Evolutionary conservation across 257 asterid species (phyloP), one percentile per base, ranked within the genome.

Genomic region (Haberlea rhodopensis): DNA sequence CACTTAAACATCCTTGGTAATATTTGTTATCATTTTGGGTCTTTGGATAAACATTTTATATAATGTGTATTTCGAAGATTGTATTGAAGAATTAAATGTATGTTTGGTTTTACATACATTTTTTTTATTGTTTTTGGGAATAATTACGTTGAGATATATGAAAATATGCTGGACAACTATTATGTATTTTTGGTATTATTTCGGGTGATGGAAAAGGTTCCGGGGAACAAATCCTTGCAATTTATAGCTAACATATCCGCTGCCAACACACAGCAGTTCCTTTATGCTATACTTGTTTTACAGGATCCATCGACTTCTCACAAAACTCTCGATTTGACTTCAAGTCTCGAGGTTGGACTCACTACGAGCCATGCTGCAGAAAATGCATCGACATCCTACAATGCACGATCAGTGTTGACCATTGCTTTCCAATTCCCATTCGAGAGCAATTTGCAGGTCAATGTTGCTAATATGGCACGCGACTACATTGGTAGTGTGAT

Each of bases 351-450:
- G 73, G 89, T 86, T 3, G 87, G 95, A 48, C 77, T 83, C 0
- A 65, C 82, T 16, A 62, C 85, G 4, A 78, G 77, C 75, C 60
- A 58, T 24, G 58, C 77, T 59, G 70, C 60, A 8, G 80, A 61
- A 60, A 72, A 58, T 24, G 65, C 72, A 0, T 73, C 84, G 9
- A 70, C 89, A 3, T 69, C 84, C 11, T 79, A 57, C 66, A 75
- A 70, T 37, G 76, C 89, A 7, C 81, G 99, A 28, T 82, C 99
- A 0, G 92, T 94, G 6, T 75, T 94, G 65, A 94, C 96, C 0
- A 90, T 94, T 9, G 99, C 97, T 5, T 90, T 94, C 77, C 99
- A 94, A 62, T 94, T 94, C 80, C 97, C 96, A 1, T 90, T 86
- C 4, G 99, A 94, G 85, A 85, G 75, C 82, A 82, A 79, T 75